phyloP scores from a whole-genome alignment of 139 green algal genomes.

The Chlorella sorokiniana region DNA sequence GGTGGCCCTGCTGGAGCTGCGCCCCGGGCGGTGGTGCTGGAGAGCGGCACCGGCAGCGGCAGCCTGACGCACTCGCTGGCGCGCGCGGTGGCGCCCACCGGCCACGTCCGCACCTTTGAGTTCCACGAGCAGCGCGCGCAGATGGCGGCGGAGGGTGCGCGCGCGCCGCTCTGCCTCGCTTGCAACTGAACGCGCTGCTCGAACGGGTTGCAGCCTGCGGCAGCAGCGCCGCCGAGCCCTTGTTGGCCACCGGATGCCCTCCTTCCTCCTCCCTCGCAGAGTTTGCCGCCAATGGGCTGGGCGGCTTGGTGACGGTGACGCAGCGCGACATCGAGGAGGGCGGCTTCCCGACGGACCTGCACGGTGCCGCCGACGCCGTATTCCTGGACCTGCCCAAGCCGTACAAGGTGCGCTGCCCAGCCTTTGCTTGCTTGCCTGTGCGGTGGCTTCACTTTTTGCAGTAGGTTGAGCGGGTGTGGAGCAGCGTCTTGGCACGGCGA shows the following conservation, averaged over 20 bases:
- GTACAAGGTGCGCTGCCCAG: constrained; percentile 66
- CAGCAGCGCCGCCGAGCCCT: too few relatives aligned
- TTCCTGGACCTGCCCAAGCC: constrained; percentile 97
- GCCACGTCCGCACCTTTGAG: constrained; percentile 95
- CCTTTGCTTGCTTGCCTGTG: background rate
- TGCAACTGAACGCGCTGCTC: background rate
- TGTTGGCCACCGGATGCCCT: background rate
- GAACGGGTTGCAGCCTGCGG: background rate
- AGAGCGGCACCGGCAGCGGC: constrained; percentile 93
- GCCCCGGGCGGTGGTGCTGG: constrained; percentile 77
- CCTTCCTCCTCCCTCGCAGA: constrained; percentile 19
- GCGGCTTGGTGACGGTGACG: constrained; percentile 52
- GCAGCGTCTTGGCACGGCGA: too few relatives aligned
- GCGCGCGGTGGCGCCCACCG: constrained; percentile 82
- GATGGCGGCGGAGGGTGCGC: constrained; percentile 9
- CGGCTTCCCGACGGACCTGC: constrained; percentile 81
- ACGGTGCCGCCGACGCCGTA: constrained; percentile 64
- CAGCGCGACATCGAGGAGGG: constrained; percentile 84
- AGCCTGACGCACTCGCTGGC: constrained; percentile 91
- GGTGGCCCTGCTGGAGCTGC: constrained; percentile 78
- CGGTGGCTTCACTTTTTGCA: too few relatives aligned
- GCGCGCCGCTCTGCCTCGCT: background rate
- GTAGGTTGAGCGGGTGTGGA: too few relatives aligned
- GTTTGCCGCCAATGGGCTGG: constrained; percentile 53
- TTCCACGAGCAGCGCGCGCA: constrained; percentile 76